Conservation (phyloP, 495 filamentous ascomycete species). For the Penicillium crystallinum region DNA sequence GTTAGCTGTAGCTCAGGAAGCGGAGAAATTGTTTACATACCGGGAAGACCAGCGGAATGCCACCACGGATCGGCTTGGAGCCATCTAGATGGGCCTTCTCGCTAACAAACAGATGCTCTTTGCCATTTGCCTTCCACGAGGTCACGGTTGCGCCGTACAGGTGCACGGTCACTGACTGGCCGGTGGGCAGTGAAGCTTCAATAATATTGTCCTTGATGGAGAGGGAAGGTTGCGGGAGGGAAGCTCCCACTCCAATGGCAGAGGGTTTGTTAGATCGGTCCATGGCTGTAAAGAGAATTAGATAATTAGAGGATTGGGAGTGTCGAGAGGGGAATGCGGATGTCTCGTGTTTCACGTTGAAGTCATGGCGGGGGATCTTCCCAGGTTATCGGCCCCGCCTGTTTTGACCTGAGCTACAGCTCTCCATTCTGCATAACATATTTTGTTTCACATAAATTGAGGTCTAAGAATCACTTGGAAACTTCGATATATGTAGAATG, state of each 20-base stretch:
- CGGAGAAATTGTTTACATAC: constrained; percentile 45
- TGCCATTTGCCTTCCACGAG: constrained; percentile 79
- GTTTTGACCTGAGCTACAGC: not conserved
- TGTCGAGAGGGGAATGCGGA: not conserved
- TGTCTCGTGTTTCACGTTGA: not conserved
- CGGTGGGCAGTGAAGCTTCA: constrained; percentile 69
- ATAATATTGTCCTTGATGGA: constrained; percentile 64
- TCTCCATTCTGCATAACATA: too few relatives aligned
- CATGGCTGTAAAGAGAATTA: constrained; percentile 41
- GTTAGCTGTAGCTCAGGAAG: constrained; percentile 9
- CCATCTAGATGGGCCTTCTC: constrained; percentile 66
- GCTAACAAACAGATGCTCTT: constrained; percentile 86
- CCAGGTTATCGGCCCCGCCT: constrained; percentile 14
- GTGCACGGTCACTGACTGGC: constrained; percentile 79
- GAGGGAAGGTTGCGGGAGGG: constrained; percentile 61
- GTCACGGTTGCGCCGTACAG: constrained; percentile 90
- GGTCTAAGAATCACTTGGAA: too few relatives aligned
- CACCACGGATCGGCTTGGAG: constrained; percentile 55
- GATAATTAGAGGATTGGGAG: not conserved
- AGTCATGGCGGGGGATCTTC: constrained; percentile 21
- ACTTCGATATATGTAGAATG: too few relatives aligned
- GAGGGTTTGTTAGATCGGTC: constrained; percentile 78
- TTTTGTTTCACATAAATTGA: too few relatives aligned
- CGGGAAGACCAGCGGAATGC: constrained; percentile 93
- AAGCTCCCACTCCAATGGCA: constrained; percentile 64